Conservation (phyloP, 1,139 yeast genomes). For the Debaryomyces robertsiae region DNA sequence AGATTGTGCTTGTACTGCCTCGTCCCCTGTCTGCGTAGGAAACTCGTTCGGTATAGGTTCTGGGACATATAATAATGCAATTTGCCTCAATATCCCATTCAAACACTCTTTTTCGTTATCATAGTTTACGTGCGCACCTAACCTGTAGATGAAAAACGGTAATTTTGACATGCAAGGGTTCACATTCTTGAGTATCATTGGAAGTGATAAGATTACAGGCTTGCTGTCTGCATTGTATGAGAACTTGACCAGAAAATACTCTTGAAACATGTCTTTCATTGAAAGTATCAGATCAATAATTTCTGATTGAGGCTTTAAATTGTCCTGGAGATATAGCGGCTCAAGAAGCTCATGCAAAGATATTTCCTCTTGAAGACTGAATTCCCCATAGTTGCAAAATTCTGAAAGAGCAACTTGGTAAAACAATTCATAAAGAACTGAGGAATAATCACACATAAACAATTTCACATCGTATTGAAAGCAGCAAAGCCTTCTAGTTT, state of each 20-base stretch:
- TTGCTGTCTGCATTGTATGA: conserved; percentile 27
- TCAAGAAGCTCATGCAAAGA: conserved; percentile 30
- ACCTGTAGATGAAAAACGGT: conserved; percentile 63
- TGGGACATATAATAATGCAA: conserved; percentile 78
- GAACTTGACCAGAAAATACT: conserved; percentile 67
- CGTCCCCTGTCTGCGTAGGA: conserved; percentile 6
- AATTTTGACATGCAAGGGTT: conserved; percentile 65
- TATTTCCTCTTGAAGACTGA: conserved; percentile 46
- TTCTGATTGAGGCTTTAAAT: conserved; percentile 19
- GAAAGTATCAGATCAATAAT: conserved; percentile 33
- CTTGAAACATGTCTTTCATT: conserved; percentile 77
- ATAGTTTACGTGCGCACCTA: conserved; percentile 65
- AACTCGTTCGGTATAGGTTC: conserved; percentile 40
- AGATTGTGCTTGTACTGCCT: conserved; percentile 17
- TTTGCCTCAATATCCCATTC: conserved; percentile 60
- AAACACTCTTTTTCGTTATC: conserved; percentile 68
- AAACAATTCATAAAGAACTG: conserved; percentile 66
- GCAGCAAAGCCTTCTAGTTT: conserved; percentile 66
- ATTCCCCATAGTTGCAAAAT: conserved; percentile 79
- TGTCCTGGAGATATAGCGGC: conserved; percentile 24
- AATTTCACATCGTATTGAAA: conserved; percentile 81
- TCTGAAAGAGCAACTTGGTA: conserved; percentile 80
- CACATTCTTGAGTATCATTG: conserved; percentile 66
- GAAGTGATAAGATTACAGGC: conserved; percentile 52
- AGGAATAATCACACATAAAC: conserved; percentile 78